Base-by-base conservation (phyloP, 352 stramenopile species). In the Phytopythium montanum region DNA sequence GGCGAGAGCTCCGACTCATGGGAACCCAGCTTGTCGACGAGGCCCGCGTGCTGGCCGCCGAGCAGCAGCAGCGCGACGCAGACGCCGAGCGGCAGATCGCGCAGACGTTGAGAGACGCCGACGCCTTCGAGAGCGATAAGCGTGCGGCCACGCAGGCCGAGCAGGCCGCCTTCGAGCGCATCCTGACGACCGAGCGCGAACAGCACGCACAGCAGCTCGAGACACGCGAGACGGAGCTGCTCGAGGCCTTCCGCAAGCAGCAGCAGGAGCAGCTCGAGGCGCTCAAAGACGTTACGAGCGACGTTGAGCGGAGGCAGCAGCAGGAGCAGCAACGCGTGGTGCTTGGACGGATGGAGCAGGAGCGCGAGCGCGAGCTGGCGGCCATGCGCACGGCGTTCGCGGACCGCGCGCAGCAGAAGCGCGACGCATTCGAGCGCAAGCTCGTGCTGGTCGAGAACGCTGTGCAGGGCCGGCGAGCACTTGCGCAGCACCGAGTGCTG, bases 91-190 rank as follows among this genome's bases (percentile, higher is more conserved):
- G 90, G 25, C 94, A 94, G 61, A 75, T 93, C 10, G 68, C 68
- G 14, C 85, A 92, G 55, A 89, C 92, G n/a, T 72, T 95, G 63
- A 73, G 81, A 14, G 90, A 97, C 55, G 80, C 95, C 31, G 79
- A 92, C 7, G 64, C 68, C 13, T 95, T 94, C 41, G 77, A 85
- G 33, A 72, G 68, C 12, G 81, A 94, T 18, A 91, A 94, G 65
- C 73, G 86, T 42, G 66, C 73, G 10, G 74, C 79, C 2, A 88
- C 91, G 23, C 58, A 80, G 9, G 41, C 53, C 0, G 86, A 95
- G 55, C 64, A 72, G 6, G 72, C 75, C 14, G 64, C 69, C 34
- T 93, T 97, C 42, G 68, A 85, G 31, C 66, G 79, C 44, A 76
- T 95, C 9, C 61, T 94, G 23, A 70, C 64, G 8, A 75, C 78